These are phyloP conservation scores for Panaeolus cyanescens DNA, from an alignment of 768 basidiomycete genomes.

Conservation along the genomic window DNA sequence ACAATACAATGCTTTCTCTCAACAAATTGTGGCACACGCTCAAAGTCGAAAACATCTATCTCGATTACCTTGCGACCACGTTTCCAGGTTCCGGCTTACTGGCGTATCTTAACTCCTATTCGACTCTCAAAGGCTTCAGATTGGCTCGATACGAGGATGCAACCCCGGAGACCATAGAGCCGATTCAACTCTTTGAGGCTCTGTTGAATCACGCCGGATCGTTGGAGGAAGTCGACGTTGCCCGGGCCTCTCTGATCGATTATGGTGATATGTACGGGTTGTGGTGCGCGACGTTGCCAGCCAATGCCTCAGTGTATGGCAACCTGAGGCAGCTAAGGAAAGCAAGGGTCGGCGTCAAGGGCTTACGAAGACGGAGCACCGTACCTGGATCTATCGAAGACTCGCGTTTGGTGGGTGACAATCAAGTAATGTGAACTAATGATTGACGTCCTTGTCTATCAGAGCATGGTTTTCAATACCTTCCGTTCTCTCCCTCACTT, in stretches of 20 bases:
- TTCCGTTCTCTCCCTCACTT: neutral
- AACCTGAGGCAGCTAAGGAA: neutral
- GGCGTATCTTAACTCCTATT: neutral
- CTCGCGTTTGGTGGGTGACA: neutral
- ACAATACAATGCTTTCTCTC: neutral
- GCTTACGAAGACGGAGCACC: neutral
- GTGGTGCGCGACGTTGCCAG: neutral
- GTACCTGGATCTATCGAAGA: neutral
- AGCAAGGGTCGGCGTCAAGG: neutral
- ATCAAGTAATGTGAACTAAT: neutral
- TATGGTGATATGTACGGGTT: neutral
- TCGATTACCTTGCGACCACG: neutral
- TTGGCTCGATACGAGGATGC: neutral
- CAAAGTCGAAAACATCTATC: neutral
- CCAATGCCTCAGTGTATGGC: too few relatives aligned
- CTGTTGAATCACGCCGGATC: neutral
- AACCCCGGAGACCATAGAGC: neutral
- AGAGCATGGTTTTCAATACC: neutral
- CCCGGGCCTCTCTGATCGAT: neutral
- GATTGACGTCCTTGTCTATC: neutral
- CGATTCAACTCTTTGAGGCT: neutral
- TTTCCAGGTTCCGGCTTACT: neutral
- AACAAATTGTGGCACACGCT: neutral
- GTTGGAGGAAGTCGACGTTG: neutral
- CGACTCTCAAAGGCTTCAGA: neutral